phyloP scores from a whole-genome alignment of 164 flowering plant genomes.

The Umbilicus rupestris region DNA sequence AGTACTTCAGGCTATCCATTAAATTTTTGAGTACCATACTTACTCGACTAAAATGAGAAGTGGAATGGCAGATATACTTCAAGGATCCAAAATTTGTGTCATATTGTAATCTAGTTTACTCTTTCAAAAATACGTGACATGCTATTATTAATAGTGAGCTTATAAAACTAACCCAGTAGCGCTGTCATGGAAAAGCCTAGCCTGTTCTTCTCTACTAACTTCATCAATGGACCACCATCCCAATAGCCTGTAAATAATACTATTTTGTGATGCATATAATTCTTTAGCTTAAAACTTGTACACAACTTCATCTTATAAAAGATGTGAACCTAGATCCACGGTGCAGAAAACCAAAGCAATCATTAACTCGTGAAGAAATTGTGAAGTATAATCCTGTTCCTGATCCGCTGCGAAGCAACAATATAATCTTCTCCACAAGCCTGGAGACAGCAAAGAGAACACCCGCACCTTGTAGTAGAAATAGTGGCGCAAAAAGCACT shows the following conservation, averaged over 20 bases:
- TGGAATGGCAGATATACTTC: too few relatives aligned
- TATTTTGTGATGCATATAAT: not conserved
- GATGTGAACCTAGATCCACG: slow-evolving; percentile 77
- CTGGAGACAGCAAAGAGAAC: slow-evolving; percentile 53
- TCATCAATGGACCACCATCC: slow-evolving; percentile 99
- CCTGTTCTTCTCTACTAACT: slow-evolving; percentile 81
- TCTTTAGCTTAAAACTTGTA: not conserved
- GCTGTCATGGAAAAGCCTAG: slow-evolving; percentile 47
- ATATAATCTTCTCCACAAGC: slow-evolving; percentile 56
- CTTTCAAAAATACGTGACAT: not conserved
- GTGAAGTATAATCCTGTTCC: slow-evolving; percentile 36
- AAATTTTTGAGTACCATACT: not conserved
- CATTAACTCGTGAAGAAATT: slow-evolving; percentile 43
- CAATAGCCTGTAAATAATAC: slow-evolving; percentile 39
- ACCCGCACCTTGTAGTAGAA: slow-evolving; percentile 71
- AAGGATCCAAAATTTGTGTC: not conserved
- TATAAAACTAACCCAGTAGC: slow-evolving; percentile 38
- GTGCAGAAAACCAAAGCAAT: slow-evolving; percentile 65
- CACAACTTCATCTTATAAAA: not conserved
- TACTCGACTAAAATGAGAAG: not conserved
- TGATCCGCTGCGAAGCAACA: slow-evolving; percentile 39
- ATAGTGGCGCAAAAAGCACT: slow-evolving; percentile 60
- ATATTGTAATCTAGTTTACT: not conserved
- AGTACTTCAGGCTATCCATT: not conserved
- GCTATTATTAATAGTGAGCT: not conserved